Evolutionary conservation across 306 rosid species (phyloP).

Genomic region (Delonix regia): DNA sequence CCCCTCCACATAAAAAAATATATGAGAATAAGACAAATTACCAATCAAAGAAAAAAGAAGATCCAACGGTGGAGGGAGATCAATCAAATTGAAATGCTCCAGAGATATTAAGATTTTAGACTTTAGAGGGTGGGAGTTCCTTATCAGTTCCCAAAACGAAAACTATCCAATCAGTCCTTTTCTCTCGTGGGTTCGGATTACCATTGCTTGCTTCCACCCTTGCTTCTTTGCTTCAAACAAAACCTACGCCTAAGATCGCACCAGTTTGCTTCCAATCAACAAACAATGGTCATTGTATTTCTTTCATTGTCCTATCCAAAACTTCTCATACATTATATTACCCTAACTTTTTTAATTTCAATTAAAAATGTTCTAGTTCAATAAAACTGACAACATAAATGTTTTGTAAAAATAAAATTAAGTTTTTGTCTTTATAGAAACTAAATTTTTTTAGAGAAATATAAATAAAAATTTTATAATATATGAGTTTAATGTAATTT

Average conservation of each 20-base stretch:
- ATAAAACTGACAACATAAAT: too few species aligned
- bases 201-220: neutral
- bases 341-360: too few species aligned
- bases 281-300: constrained; percentile 9
- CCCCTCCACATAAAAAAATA: neutral
- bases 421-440: too few species aligned
- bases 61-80: constrained; percentile 34
- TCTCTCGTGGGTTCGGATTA: constrained; percentile 32
- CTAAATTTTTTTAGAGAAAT: too few species aligned
- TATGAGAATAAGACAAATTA: neutral
- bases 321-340: too few species aligned
- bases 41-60: neutral
- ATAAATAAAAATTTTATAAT: too few species aligned
- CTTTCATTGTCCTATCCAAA: too few species aligned
- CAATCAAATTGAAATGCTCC: constrained; percentile 21
- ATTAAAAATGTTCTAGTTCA: too few species aligned
- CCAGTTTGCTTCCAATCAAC: neutral
- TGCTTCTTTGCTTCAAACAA: constrained; percentile 6
- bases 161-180: constrained; percentile 26
- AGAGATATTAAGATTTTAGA: constrained; percentile 8
- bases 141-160: constrained; percentile 23
- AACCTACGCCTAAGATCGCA: constrained; percentile 24
- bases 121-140: neutral
- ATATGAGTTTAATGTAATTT: too few species aligned
- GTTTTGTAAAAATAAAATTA: too few species aligned